phyloP scores from a whole-genome alignment of 148 eudicot genomes.

The Limonium bicolor region DNA sequence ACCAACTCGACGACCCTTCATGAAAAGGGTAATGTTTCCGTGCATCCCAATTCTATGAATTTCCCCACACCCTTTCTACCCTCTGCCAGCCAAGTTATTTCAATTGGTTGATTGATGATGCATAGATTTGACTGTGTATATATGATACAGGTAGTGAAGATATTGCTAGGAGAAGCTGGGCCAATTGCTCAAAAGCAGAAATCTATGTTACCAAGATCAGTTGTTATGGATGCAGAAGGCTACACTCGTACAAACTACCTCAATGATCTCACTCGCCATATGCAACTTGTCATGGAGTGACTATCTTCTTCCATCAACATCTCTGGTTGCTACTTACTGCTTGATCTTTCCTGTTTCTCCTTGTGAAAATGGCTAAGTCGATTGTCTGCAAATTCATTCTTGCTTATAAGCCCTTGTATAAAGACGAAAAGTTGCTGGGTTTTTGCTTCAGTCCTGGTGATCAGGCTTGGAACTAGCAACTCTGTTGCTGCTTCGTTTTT shows the following conservation, averaged over 20 bases:
- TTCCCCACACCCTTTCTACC: no score
- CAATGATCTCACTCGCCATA: conserved; percentile 73
- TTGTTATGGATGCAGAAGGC: conserved; percentile 51
- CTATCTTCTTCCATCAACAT: no score
- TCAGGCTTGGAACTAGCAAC: no score
- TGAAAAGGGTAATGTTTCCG: conserved; percentile 71
- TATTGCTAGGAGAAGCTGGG: conserved; percentile 42
- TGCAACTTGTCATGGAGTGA: conserved; percentile 73
- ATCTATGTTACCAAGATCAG: conserved; percentile 30
- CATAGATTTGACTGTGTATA: not conserved
- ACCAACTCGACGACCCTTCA: conserved; percentile 56
- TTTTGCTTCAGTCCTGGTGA: no score
- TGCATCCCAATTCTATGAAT: no score
- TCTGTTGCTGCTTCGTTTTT: no score
- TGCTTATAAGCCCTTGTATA: no score
- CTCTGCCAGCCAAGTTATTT: not conserved
- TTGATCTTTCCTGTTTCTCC: no score
- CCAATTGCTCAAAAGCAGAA: conserved; percentile 26
- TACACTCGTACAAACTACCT: conserved; percentile 59
- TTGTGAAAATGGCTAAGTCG: no score
- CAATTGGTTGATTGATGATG: not conserved
- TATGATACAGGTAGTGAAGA: conserved; percentile 37
- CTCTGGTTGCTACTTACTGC: no score
- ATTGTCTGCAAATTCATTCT: no score
- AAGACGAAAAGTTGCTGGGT: no score